Conservation (phyloP, 305 asterid species). For the Fraxinus paxiana region DNA sequence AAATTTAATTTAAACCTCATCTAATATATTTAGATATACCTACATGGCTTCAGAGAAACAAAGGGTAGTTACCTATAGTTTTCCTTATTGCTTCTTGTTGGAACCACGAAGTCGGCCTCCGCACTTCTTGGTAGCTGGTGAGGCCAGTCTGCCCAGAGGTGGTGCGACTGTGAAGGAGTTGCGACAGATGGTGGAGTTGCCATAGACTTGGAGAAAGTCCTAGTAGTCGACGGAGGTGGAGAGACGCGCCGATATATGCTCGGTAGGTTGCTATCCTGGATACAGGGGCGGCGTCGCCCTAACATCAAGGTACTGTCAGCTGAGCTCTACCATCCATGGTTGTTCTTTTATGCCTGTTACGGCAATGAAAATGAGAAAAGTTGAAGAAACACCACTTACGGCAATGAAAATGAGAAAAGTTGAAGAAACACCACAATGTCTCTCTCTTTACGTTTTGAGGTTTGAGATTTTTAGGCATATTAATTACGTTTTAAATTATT, state of each 20-base stretch:
- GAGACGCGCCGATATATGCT: constrained; percentile 33
- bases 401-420: no score
- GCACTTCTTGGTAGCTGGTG: constrained; percentile 35
- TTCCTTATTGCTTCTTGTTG: constrained; percentile 39
- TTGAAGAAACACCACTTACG: no score
- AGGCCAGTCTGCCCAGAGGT: constrained; percentile 26
- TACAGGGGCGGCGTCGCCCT: no score
- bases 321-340: no score
- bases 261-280: no score
- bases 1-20: background rate
- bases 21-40: background rate
- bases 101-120: constrained; percentile 61
- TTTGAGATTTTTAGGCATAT: no score
- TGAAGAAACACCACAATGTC: no score
- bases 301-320: no score
- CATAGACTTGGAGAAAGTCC: constrained; percentile 24
- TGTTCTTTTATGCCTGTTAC: no score
- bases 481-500: no score
- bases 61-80: constrained; percentile 32
- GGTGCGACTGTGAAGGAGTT: constrained; percentile 3
- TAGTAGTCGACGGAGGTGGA: no score
- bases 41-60: background rate
- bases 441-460: no score
- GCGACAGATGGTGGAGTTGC: background rate
- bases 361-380: background rate